Evolutionary conservation across 1,284 basidiomycete genomes (phyloP), one percentile per base, ranked within the genome.

Genomic region (Sporisorium iseilematis-ciliati): DNA sequence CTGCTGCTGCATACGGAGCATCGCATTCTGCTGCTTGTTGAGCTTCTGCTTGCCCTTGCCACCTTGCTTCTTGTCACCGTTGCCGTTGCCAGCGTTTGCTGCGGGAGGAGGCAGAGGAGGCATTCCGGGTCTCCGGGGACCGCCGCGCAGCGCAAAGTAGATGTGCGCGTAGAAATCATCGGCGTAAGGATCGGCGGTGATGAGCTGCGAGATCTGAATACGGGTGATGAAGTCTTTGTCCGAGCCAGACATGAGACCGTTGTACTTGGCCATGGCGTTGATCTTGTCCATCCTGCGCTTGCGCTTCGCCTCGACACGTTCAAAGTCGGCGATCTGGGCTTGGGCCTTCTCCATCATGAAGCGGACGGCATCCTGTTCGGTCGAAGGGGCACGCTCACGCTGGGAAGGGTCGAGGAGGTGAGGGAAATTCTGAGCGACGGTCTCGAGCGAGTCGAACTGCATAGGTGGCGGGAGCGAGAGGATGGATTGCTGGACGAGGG

Each of bases 141-240:
- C 88, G 49, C 93, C 92, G 87, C 92, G 87, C 52, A 92, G 90
- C 35, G 93, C 93, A 53, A 92, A 91, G 84, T 93, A 96, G 20
- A 98, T 95, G 86, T 99, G 96, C 7, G 95, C 96, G 83, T 99
- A 99, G 84, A 97, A 99, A 85, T 99, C 97, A 77, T 97, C 95
- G 38, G 93, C 90, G 86, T 97, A 98, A 0, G 97, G 97, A 87
- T 99, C 97, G 25, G 82, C 72, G 25, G 86, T 85, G 52, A 97
- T 94, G 33, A 99, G 91, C 84, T 99, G 96, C 1, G 95, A 97
- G 50, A 99, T 93, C 87, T 99, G 97, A 68, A 99, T 99, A 42
- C 97, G 91, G 23, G 97, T 99, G 86, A 99, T 99, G 85, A 99
- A 99, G 84, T 99, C 97, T 87, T 99, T 99, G 89, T 99, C 97